Base-by-base conservation (phyloP, 208 protist species). In the Leishmania mexicana region DNA sequence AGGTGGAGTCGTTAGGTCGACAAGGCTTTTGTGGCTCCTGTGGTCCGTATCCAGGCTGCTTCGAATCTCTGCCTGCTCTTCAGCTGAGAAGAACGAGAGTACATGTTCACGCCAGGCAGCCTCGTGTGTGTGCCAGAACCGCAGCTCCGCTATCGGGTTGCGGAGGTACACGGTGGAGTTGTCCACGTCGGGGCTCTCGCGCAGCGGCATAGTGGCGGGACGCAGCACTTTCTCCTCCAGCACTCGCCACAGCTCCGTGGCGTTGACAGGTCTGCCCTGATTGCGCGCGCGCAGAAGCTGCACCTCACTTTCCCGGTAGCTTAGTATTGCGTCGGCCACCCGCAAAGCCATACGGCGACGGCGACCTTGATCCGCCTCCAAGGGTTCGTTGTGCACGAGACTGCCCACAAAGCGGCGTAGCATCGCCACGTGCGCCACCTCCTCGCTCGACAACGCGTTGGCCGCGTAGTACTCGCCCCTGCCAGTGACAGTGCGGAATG, bases 51-150 rank as follows among this genome's bases (percentile, higher is more conserved):
- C 42, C 68, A 80, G 78, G 64, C 54, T 79, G 28, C 67, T 72
- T n/a, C 80, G 78, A n/a, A 83, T 79, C 4, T 83, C 67, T 19
- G 80, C 84, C 68, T 83, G 81, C 78, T 83, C 75, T 35, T 84
- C 78, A 6, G 77, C 65, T 11, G 79, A 68, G 35, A 87, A 84
- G 78, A 87, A 85, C 4, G 85, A 76, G 13, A 89, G 64, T 1
- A 94, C 80, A 76, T 93, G 81, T 57, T 84, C 85, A 45, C 79
- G 82, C 89, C 91, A 94, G n/a, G 89, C 83, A 42, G 85, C 78
- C 21, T 88, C 78, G 78, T 93, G 86, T 6, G 78, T 76, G 71
- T 87, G 64, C 88, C 91, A 91, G 64, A 93, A 91, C 6, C 74
- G 54, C 72, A 93, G 51, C 78, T 93, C 88, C 47, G 79, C 72